Evolutionary conservation across 805 yeast genomes (phyloP).

Genomic region (Candida nemodendra): DNA sequence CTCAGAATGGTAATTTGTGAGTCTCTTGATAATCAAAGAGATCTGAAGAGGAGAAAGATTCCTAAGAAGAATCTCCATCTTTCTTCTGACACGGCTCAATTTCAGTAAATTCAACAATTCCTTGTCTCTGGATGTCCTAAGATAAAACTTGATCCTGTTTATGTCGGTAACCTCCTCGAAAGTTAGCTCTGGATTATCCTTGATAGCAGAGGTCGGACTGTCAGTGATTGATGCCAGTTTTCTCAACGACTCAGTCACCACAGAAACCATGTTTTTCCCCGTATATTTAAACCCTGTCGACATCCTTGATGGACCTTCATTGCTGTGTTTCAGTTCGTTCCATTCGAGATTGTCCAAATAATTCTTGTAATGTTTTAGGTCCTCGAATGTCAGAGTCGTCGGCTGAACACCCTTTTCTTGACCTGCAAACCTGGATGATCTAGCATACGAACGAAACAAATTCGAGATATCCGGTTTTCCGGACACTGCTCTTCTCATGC

Average conservation of each 20-base stretch:
- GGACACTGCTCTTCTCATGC: neutral
- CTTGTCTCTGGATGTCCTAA: slow-evolving; percentile 12
- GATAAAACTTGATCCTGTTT: slow-evolving; percentile 10
- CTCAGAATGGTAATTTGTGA: slow-evolving; percentile 11
- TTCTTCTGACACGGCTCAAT: neutral
- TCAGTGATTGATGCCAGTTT: neutral
- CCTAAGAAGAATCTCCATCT: slow-evolving; percentile 1
- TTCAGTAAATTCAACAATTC: slow-evolving; percentile 11
- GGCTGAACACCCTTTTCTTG: slow-evolving; percentile 1
- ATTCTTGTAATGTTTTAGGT: slow-evolving; percentile 9
- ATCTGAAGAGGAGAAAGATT: slow-evolving; percentile 14
- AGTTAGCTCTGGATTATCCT: neutral
- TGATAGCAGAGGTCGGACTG: neutral
- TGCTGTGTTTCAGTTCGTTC: slow-evolving; percentile 2
- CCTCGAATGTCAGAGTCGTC: slow-evolving; percentile 11
- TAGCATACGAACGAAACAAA: slow-evolving; percentile 1
- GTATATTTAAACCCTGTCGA: slow-evolving; percentile 7
- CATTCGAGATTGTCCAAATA: slow-evolving; percentile 7
- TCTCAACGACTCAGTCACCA: slow-evolving; percentile 3
- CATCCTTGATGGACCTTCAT: neutral
- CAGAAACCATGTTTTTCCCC: slow-evolving; percentile 10
- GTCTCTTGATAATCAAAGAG: slow-evolving; percentile 19
- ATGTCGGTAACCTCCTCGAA: slow-evolving; percentile 4
- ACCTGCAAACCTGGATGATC: slow-evolving; percentile 1
- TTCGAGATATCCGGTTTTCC: neutral